phyloP scores from a whole-genome alignment of 2,329 filamentous ascomycete genomes.

The Claviceps pazoutovae region DNA sequence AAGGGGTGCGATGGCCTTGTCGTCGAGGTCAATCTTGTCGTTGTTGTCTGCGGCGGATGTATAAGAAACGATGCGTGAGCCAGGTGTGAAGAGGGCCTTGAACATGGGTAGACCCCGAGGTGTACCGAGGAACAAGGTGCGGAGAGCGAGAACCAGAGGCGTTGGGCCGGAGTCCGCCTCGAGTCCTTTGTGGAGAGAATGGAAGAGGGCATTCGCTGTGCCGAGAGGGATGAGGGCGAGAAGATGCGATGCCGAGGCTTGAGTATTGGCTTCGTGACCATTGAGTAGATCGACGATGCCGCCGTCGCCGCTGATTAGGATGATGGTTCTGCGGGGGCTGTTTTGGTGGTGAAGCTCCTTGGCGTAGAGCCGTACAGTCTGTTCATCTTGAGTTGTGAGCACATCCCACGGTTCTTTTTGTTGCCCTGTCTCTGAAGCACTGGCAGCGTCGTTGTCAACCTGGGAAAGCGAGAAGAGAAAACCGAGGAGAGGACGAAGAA shows the following conservation, averaged over 20 bases:
- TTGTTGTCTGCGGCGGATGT: not conserved
- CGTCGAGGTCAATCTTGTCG: not conserved
- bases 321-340: slow-evolving; percentile 35
- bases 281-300: slow-evolving; percentile 76
- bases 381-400: slow-evolving; percentile 47
- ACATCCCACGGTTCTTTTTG: slow-evolving; percentile 16
- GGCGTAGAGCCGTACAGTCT: slow-evolving; percentile 53
- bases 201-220: slow-evolving; percentile 51
- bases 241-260: slow-evolving; percentile 18
- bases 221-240: slow-evolving; percentile 46
- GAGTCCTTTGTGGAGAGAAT: slow-evolving; percentile 46
- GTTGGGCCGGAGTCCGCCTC: slow-evolving; percentile 27
- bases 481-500: slow-evolving; percentile 42
- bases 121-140: slow-evolving; percentile 45
- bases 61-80: slow-evolving; percentile 34
- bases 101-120: slow-evolving; percentile 47
- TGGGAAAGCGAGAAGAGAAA: slow-evolving; percentile 28
- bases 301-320: slow-evolving; percentile 80
- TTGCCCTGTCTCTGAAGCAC: not conserved
- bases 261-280: slow-evolving; percentile 18
- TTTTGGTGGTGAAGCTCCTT: slow-evolving; percentile 13
- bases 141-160: slow-evolving; percentile 34
- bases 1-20: slow-evolving; percentile 3
- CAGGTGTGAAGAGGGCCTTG: slow-evolving; percentile 44
- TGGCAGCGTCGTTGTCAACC: not conserved